Evolutionary conservation across 306 rosid genomes (phyloP).

Genomic region (Quercus parvula): DNA sequence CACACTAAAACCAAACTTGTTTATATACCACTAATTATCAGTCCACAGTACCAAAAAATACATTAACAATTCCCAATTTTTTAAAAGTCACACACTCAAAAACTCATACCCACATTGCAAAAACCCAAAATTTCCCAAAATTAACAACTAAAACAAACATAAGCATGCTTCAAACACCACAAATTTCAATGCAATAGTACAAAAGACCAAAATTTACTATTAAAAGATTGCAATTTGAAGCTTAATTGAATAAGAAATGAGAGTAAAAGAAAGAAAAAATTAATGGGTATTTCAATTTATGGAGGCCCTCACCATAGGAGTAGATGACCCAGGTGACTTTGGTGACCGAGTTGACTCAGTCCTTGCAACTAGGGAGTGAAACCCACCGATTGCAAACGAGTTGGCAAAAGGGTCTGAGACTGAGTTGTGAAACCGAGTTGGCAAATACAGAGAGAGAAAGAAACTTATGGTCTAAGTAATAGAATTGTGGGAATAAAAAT

Average conservation of each 20-base stretch:
- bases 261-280: background rate
- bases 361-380: slow-evolving; percentile 30
- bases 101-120: background rate
- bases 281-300: background rate
- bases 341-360: slow-evolving; percentile 45
- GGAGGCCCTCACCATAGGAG: slow-evolving; percentile 62
- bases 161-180: background rate
- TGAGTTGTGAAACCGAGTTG: slow-evolving; percentile 17
- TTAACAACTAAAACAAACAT: background rate
- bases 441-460: slow-evolving; percentile 1
- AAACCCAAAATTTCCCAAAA: background rate
- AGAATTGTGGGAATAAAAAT: background rate
- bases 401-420: slow-evolving; percentile 10
- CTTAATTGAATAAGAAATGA: slow-evolving; percentile 3
- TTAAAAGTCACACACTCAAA: background rate
- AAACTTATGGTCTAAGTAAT: slow-evolving; percentile 25
- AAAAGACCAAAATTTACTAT: background rate
- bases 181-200: slow-evolving; percentile 5
- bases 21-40: background rate
- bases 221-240: slow-evolving; percentile 19
- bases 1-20: background rate
- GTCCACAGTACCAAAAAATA: background rate
- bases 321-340: background rate
- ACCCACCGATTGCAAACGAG: slow-evolving; percentile 23
- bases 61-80: background rate